Percentiles rank a stretch among this genome's conserved stretches.
Conservation (phyloP, 768 basidiomycete genomes). For the Podaxis sp. region DNA sequence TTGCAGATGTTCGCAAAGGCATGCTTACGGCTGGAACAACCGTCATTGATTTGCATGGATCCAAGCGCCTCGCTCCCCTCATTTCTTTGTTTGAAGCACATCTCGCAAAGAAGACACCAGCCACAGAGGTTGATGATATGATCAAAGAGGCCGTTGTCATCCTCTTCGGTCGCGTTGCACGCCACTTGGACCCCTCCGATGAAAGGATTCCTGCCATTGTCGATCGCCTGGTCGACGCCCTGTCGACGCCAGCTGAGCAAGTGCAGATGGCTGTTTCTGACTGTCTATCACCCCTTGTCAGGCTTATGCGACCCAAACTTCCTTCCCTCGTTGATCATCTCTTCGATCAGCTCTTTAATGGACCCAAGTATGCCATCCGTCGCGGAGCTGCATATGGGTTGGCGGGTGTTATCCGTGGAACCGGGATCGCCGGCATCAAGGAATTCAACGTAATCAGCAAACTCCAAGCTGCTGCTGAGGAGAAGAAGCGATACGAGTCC, state of each 20-base stretch:
- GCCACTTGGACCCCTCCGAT: slow-evolving; percentile 80
- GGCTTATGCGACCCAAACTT: slow-evolving; percentile 61
- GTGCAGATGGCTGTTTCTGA: slow-evolving; percentile 97
- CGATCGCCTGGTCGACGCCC: slow-evolving; percentile 80
- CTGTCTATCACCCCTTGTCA: slow-evolving; percentile 86
- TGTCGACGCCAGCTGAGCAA: slow-evolving; percentile 93
- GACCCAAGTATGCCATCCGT: slow-evolving; percentile 87
- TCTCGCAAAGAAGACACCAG: slow-evolving; percentile 53
- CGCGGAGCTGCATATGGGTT: slow-evolving; percentile 97
- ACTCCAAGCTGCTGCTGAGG: slow-evolving; percentile 74
- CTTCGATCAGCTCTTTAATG: slow-evolving; percentile 73
- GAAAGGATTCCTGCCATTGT: slow-evolving; percentile 78
- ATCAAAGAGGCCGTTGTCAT: slow-evolving; percentile 96
- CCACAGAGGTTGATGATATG: slow-evolving; percentile 76
- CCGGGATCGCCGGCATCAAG: slow-evolving; percentile 83
- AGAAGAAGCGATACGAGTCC: slow-evolving; percentile 85
- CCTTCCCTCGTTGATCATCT: slow-evolving; percentile 71
- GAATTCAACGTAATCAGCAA: slow-evolving; percentile 77
- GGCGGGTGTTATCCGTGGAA: slow-evolving; percentile 90
- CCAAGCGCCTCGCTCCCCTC: slow-evolving; percentile 64
- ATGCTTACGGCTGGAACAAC: slow-evolving; percentile 86
- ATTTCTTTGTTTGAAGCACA: slow-evolving; percentile 82
- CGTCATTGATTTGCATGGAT: slow-evolving; percentile 83
- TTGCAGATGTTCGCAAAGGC: slow-evolving; percentile 74
- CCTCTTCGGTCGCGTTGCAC: slow-evolving; percentile 88